phyloP scores from a whole-genome alignment of 1,284 basidiomycete species.

The Cutaneotrichosporon sp. region DNA sequence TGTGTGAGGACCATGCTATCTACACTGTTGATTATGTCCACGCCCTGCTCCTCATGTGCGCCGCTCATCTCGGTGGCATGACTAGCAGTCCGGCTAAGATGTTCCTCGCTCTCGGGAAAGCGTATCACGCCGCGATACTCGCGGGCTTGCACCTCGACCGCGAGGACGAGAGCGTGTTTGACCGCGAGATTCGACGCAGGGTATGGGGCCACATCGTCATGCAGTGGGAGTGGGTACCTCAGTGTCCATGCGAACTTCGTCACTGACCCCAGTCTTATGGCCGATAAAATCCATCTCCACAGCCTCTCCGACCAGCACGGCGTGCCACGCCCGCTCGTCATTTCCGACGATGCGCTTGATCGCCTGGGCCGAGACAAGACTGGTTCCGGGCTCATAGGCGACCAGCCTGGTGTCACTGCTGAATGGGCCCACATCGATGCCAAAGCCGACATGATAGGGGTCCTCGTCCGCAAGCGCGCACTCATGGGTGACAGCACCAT shows the following conservation, averaged over 20 bases:
- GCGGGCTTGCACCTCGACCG: neutral
- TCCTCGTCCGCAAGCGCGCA: neutral
- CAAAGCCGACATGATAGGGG: neutral
- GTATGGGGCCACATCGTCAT: slow-evolving; percentile 3
- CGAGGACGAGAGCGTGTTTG: neutral
- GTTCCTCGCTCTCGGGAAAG: slow-evolving; percentile 1
- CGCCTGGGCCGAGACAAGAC: too few relatives aligned
- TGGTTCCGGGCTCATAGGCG: too few relatives aligned
- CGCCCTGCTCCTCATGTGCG: neutral
- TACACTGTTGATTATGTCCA: slow-evolving; percentile 3
- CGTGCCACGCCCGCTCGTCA: neutral
- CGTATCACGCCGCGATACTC: slow-evolving; percentile 2
- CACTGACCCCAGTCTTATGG: neutral
- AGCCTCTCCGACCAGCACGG: neutral
- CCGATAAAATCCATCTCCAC: neutral
- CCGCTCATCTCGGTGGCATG: neutral
- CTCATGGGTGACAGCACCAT: neutral
- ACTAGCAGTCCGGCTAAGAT: neutral
- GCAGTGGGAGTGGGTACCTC: neutral
- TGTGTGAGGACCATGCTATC: neutral
- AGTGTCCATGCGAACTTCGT: too few relatives aligned
- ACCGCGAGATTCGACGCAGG: slow-evolving; percentile 1
- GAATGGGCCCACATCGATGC: slow-evolving; percentile 8
- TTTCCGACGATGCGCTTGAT: neutral
- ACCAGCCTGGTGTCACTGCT: too few relatives aligned